These are phyloP conservation scores for Dionaea muscipula DNA, from an alignment of 179 eudicot genomes.

Conservation along the genomic window DNA sequence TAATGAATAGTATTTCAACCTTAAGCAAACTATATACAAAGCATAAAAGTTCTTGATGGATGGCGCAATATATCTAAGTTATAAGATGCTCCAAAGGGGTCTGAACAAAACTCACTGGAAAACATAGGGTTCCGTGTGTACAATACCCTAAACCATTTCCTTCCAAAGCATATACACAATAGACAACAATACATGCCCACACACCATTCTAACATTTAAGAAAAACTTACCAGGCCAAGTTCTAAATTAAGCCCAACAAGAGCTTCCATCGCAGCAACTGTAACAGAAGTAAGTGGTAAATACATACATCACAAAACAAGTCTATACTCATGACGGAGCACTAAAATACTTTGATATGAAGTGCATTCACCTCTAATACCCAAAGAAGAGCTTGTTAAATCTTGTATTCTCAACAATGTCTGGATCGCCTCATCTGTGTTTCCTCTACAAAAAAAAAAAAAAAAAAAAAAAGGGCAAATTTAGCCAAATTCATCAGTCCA, in stretches of 20 bases:
- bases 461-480: not conserved
- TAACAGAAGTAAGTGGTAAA: constrained; percentile 4
- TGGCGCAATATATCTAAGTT: no score
- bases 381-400: constrained; percentile 35
- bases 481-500: not conserved
- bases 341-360: not conserved
- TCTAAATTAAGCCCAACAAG: constrained; percentile 72
- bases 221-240: constrained; percentile 46
- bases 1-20: no score
- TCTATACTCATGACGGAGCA: not conserved
- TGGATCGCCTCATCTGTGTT: constrained; percentile 61
- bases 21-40: no score
- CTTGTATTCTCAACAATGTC: constrained; percentile 45
- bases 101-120: no score
- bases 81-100: no score
- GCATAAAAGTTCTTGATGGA: no score
- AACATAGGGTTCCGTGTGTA: no score
- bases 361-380: constrained; percentile 52
- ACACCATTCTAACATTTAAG: not conserved
- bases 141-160: no score
- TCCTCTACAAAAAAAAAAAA: constrained; percentile 33
- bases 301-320: not conserved
- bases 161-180: not conserved
- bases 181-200: not conserved
- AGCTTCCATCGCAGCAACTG: constrained; percentile 90